These are phyloP conservation scores for Globisporangium viniferum DNA, from an alignment of 352 stramenopile species.

Conservation along the genomic window DNA sequence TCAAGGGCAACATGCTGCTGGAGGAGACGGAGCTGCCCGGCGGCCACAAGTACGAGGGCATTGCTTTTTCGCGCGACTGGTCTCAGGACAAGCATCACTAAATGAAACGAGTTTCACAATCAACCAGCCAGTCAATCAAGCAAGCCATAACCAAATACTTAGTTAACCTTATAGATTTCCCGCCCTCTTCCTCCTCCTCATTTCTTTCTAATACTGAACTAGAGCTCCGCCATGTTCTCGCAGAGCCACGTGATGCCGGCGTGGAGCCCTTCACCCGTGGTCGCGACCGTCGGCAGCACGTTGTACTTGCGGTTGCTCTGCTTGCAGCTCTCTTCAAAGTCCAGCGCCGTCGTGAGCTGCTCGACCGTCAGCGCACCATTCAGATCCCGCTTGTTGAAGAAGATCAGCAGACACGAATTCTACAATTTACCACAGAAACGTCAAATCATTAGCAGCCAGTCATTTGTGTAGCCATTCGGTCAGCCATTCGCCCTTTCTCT, in stretches of 20 bases:
- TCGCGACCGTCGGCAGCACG: constrained; percentile 70
- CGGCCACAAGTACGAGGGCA: constrained; percentile 91
- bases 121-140: background rate
- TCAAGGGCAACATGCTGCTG: constrained; percentile 88
- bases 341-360: constrained; percentile 45
- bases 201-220: background rate
- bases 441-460: background rate
- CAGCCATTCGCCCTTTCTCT: background rate
- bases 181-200: background rate
- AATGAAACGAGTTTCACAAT: constrained; percentile 4
- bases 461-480: background rate
- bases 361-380: constrained; percentile 42
- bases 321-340: constrained; percentile 48
- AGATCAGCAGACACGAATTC: constrained; percentile 59
- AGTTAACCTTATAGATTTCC: constrained; percentile 12
- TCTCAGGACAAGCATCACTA: constrained; percentile 26
- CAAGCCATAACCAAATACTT: constrained; percentile 1
- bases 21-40: constrained; percentile 90
- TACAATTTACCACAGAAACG: background rate
- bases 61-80: constrained; percentile 90
- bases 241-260: constrained; percentile 79
- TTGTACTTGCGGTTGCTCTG: constrained; percentile 45
- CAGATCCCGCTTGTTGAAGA: constrained; percentile 82
- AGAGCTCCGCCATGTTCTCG: constrained; percentile 70
- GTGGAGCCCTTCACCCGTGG: constrained; percentile 69